A percentile compares a stretch with the other conserved stretches of the same genome.
Conservation (phyloP, 2,329 filamentous ascomycete genomes). For the Fusarium piperis region DNA sequence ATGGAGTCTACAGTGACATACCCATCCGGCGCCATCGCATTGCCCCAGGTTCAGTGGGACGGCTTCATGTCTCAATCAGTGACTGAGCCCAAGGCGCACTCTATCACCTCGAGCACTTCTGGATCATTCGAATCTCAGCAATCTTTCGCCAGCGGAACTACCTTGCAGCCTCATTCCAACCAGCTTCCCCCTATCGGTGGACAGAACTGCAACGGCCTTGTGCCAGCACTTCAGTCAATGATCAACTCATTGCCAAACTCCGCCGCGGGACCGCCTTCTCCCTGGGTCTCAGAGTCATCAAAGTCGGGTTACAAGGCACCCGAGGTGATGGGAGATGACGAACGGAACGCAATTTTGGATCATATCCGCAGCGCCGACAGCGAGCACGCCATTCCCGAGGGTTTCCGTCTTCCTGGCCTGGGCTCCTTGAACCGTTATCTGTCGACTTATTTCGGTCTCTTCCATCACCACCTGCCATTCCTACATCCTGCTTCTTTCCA, state of each 20-base stretch:
- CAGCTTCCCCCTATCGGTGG: constrained; percentile 77
- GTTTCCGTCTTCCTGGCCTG: constrained; percentile 86
- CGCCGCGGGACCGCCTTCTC: constrained; percentile 75
- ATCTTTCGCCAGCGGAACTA: constrained; percentile 68
- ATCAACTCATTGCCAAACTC: constrained; percentile 76
- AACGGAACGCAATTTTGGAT: constrained; percentile 85
- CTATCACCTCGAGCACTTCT: constrained; percentile 72
- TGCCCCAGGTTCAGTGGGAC: constrained; percentile 93
- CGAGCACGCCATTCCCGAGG: constrained; percentile 84
- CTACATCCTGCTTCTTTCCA: constrained; percentile 92
- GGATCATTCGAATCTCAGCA: constrained; percentile 75
- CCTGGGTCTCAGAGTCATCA: constrained; percentile 73
- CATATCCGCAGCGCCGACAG: constrained; percentile 84
- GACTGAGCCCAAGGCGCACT: constrained; percentile 78
- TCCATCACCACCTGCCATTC: constrained; percentile 97
- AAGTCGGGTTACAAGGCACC: constrained; percentile 77
- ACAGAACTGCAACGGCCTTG: constrained; percentile 67
- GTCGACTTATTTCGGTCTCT: constrained; percentile 95
- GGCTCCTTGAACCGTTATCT: constrained; percentile 89
- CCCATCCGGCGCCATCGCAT: constrained; percentile 78
- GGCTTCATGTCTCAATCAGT: constrained; percentile 79
- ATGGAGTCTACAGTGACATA: constrained; percentile 84
- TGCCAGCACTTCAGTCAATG: constrained; percentile 76
- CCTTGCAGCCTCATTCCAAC: constrained; percentile 65
- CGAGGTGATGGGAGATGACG: constrained; percentile 84